phyloP scores from a whole-genome alignment of 805 yeast species.

The Pichia insulana region DNA sequence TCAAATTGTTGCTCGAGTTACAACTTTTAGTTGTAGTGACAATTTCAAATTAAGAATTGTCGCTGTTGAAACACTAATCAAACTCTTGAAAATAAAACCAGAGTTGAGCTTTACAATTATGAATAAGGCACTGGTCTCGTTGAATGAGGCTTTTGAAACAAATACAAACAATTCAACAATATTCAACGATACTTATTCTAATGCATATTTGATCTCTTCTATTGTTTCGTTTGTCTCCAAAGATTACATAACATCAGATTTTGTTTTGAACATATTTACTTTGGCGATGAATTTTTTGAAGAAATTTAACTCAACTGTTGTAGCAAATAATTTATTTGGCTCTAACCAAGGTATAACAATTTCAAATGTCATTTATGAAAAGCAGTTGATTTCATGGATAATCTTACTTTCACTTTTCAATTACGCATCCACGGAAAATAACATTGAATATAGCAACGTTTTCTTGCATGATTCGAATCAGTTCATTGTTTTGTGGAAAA shows the following conservation, averaged over 20 bases:
- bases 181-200: slow-evolving; percentile 26
- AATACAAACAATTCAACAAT: slow-evolving; percentile 17
- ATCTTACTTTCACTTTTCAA: slow-evolving; percentile 56
- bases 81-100: slow-evolving; percentile 28
- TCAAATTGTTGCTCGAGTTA: slow-evolving; percentile 28
- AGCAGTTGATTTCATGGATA: slow-evolving; percentile 49
- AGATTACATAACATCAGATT: slow-evolving; percentile 25
- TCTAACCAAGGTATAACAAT: slow-evolving; percentile 22
- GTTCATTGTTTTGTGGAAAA: slow-evolving; percentile 56
- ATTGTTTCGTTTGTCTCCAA: slow-evolving; percentile 24
- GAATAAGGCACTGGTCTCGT: slow-evolving; percentile 28
- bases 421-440: slow-evolving; percentile 27
- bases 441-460: slow-evolving; percentile 35
- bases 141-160: slow-evolving; percentile 29
- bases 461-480: slow-evolving; percentile 50
- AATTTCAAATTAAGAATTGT: slow-evolving; percentile 34
- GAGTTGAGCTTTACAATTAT: slow-evolving; percentile 24
- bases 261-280: slow-evolving; percentile 24
- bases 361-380: slow-evolving; percentile 27
- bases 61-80: slow-evolving; percentile 30
- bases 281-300: slow-evolving; percentile 23
- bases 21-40: slow-evolving; percentile 30
- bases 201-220: slow-evolving; percentile 26
- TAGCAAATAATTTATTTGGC: slow-evolving; percentile 26
- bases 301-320: slow-evolving; percentile 29